These are phyloP conservation scores for Fraxinus velutina DNA, from an alignment of 305 asterid species.

Conservation along the genomic window DNA sequence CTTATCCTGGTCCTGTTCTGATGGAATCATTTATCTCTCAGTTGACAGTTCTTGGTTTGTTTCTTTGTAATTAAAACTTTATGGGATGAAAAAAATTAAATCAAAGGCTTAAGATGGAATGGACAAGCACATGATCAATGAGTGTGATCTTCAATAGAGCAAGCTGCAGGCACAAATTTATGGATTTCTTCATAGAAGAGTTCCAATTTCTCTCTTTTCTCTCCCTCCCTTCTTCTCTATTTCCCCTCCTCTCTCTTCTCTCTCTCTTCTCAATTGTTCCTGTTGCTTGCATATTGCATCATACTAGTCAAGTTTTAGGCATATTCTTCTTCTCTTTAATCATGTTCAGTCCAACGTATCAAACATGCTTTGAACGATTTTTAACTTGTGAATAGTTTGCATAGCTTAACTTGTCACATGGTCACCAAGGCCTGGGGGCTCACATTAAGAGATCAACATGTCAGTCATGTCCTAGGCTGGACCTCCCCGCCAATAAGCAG, in stretches of 20 bases:
- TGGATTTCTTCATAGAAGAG: neutral
- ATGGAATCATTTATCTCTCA: neutral
- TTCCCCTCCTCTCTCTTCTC: neutral
- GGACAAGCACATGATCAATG: neutral
- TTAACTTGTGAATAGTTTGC: neutral
- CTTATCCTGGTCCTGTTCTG: neutral
- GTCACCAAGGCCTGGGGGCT: neutral
- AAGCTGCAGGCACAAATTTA: neutral
- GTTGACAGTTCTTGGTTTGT: neutral
- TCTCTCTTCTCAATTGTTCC: neutral
- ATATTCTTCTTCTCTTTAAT: neutral
- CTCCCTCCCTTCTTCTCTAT: neutral
- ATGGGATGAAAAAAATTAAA: neutral
- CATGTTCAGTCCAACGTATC: neutral
- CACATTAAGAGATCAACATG: neutral
- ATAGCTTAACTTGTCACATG: neutral
- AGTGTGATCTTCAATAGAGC: neutral
- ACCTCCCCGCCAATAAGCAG: neutral
- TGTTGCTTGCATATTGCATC: neutral
- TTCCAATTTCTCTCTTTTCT: too few species aligned
- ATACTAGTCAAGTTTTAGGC: neutral
- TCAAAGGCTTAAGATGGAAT: neutral
- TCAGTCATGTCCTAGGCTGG: neutral
- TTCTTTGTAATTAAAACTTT: neutral
- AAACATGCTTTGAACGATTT: too few species aligned